phyloP scores from a whole-genome alignment of 1,139 yeast genomes.

The Pneumocystis wakefieldiae region DNA sequence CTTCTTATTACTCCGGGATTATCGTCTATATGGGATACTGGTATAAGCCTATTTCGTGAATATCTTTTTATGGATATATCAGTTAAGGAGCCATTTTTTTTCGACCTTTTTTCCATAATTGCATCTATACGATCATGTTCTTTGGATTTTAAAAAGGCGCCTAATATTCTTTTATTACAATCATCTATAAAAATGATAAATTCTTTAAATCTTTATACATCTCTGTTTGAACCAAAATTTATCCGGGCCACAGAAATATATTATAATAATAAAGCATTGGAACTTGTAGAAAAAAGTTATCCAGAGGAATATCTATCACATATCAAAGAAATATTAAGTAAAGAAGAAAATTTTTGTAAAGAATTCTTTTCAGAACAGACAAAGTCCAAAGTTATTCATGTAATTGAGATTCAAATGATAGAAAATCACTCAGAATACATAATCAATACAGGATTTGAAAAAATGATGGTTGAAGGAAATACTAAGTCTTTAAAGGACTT shows the following conservation, averaged over 20 bases:
- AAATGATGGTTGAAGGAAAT: not conserved
- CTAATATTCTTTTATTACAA: not conserved
- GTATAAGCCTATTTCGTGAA: constrained; percentile 14
- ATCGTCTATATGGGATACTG: constrained; percentile 19
- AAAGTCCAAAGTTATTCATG: not conserved
- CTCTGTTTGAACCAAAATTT: constrained; percentile 6
- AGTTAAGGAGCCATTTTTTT: not conserved
- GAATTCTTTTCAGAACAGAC: not conserved
- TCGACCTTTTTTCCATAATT: not conserved
- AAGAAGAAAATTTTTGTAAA: not conserved
- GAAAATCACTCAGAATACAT: not conserved
- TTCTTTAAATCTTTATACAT: not conserved
- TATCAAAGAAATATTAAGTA: not conserved
- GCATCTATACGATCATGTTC: not conserved
- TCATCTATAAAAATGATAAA: constrained; percentile 3
- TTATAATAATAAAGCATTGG: not conserved
- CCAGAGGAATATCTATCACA: not conserved
- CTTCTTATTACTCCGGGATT: constrained; percentile 21
- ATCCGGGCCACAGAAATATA: not conserved
- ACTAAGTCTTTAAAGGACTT: not conserved
- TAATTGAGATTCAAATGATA: not conserved
- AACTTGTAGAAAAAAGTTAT: not conserved
- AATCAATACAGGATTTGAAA: not conserved
- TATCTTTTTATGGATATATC: not conserved
- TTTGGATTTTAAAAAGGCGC: not conserved